Evolutionary conservation across 2,329 filamentous ascomycete species (phyloP).

Genomic region (Neofusicoccum sp.): DNA sequence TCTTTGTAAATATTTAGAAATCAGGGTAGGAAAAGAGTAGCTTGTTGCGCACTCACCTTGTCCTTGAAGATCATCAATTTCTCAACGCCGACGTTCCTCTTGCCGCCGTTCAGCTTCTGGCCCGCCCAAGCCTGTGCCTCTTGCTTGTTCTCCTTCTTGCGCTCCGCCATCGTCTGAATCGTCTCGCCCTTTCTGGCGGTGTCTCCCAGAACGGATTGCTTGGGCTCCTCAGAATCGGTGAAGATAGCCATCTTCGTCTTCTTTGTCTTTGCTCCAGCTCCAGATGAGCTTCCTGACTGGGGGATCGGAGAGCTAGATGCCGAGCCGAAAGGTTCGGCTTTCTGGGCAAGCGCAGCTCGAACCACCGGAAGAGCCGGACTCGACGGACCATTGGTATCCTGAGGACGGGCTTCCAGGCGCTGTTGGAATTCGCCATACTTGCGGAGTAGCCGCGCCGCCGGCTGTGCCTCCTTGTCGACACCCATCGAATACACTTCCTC

Average conservation of each 20-base stretch:
- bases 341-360: conserved; percentile 80
- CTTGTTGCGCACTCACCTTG: conserved; percentile 69
- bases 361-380: conserved; percentile 86
- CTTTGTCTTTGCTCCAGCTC: conserved; percentile 55
- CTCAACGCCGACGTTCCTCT: conserved; percentile 72
- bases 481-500: conserved; percentile 92
- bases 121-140: conserved; percentile 90
- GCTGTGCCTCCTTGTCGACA: conserved; percentile 84
- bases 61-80: conserved; percentile 97
- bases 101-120: conserved; percentile 84
- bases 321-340: conserved; percentile 76
- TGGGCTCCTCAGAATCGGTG: conserved; percentile 67
- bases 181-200: conserved; percentile 82
- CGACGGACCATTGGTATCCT: conserved; percentile 66
- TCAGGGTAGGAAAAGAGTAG: conserved; percentile 32
- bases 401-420: conserved; percentile 68
- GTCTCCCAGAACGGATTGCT: conserved; percentile 59
- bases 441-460: conserved; percentile 76
- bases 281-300: conserved; percentile 59
- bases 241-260: conserved; percentile 90
- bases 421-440: conserved; percentile 93
- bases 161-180: conserved; percentile 81
- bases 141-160: conserved; percentile 90
- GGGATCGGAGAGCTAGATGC: conserved; percentile 60
- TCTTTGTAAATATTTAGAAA: conserved; percentile 76